Evolutionary conservation across 2,329 filamentous ascomycete genomes (phyloP).

Genomic region (Fusarium pseudocircinatum): DNA sequence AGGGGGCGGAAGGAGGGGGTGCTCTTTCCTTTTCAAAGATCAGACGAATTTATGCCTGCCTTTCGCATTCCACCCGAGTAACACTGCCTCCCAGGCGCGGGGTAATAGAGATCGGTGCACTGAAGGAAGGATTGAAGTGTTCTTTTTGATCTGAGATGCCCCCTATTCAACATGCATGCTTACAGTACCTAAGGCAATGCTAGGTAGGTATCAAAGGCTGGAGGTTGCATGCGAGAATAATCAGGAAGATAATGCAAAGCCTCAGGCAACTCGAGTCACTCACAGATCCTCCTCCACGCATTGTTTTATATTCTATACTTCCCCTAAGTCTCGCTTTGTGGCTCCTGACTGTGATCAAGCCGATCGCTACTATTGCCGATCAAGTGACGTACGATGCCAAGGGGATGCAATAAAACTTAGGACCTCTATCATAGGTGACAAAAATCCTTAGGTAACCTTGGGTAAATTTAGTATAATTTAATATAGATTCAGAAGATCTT

Average conservation of each 20-base stretch:
- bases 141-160: not conserved
- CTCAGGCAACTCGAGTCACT: too few species aligned
- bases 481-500: too few species aligned
- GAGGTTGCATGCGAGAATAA: not conserved
- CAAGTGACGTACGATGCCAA: not conserved
- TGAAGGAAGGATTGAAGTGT: not conserved
- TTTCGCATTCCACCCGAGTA: not conserved
- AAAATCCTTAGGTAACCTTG: too few species aligned
- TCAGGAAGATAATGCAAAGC: not conserved
- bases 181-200: too few species aligned
- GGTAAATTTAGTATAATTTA: too few species aligned
- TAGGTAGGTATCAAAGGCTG: not conserved
- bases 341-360: not conserved
- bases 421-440: too few species aligned
- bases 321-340: not conserved
- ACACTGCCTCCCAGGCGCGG: not conserved
- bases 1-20: not conserved
- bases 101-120: fast-evolving
- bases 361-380: not conserved
- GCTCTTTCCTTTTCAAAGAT: not conserved
- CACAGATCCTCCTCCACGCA: fast-evolving
- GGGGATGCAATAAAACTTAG: too few species aligned
- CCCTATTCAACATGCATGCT: not conserved
- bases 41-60: not conserved
- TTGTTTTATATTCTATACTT: too few species aligned